A percentile compares a stretch with the other conserved stretches of the same genome.
Evolutionary conservation across 257 asterid genomes (phyloP).

Genomic region (Penstemon eatonii): DNA sequence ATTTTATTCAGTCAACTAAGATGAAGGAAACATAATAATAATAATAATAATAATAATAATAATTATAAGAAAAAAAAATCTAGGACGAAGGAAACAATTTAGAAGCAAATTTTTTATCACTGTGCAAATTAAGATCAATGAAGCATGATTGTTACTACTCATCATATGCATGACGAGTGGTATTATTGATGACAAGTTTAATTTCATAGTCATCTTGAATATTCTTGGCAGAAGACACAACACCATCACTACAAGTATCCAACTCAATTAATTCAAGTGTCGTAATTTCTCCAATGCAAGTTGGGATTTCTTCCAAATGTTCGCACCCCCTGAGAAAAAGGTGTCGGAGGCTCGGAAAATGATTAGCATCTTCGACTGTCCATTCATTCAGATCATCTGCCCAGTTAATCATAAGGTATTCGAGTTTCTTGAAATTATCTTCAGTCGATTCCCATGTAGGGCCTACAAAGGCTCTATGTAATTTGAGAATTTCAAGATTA

Average conservation of each 20-base stretch:
- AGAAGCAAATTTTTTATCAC: no score
- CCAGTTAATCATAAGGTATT: background rate
- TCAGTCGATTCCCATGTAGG: background rate
- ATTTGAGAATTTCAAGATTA: slow-evolving; percentile 1
- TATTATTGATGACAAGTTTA: background rate
- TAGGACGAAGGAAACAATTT: no score
- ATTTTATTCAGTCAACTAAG: no score
- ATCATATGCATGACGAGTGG: no score
- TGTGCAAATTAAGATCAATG: no score
- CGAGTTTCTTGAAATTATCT: background rate
- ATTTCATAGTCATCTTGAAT: background rate
- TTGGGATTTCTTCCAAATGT: background rate
- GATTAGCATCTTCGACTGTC: background rate
- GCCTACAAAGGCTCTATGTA: background rate
- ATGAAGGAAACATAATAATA: no score
- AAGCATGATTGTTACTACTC: no score
- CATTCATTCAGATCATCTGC: background rate
- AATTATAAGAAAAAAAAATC: no score
- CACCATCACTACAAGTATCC: background rate
- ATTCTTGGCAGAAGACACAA: background rate
- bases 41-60: no score
- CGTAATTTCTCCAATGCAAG: background rate
- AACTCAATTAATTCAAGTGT: slow-evolving; percentile 7
- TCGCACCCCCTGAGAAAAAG: background rate
- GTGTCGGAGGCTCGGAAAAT: slow-evolving; percentile 5